Base-by-base conservation (phyloP, 441 rosid species). In the Populus tomentosa region DNA sequence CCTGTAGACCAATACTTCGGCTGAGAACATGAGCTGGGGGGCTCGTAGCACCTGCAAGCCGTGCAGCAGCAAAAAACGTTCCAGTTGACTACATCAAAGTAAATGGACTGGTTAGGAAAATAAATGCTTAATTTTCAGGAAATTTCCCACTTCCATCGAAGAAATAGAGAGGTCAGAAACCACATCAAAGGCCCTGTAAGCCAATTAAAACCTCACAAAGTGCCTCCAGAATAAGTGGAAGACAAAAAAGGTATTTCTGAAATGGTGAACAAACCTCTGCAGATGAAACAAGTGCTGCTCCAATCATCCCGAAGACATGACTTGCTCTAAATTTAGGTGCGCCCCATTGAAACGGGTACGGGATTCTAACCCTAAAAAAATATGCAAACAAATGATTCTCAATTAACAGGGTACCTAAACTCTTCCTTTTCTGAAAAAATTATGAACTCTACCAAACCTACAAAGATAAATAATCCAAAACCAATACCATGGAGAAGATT, bases 291-390 rank as follows among this genome's bases (percentile, higher is more conserved):
- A 95, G 87, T 35, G 97, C 92, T 63, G 97, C 94, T 68, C 97
- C 99, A 80, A 91, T 84, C 98, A 92, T 95, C 69, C 94, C 99
- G 63, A 95, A 95, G 69, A 93, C 94, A 82, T 94, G 99, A 86
- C 90, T 89, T 46, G 97, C 99, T 84, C 87, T 86, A 79, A 95
- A 95, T 84, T 92, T 86, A 5, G 99, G 99, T 79, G 99, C 84
- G 70, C 97, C 99, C 97, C 97, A 95, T 76, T 95, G 99, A 75
- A 95, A 90, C 3, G 99, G 99, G 75, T 94, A 94, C 10, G 98
- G 98, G 63, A 95, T 74, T 80, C 88, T 92, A 74, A 95, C 87
- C 99, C 99, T 95, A 79, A 80, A 77, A 28, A 78, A 68, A 76
- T 82, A 69, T 59, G 75, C 70, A 30, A 53, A 24, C 35, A 72